Evolutionary conservation across 805 yeast species (phyloP).

Genomic region (Schwanniomyces yamadae): DNA sequence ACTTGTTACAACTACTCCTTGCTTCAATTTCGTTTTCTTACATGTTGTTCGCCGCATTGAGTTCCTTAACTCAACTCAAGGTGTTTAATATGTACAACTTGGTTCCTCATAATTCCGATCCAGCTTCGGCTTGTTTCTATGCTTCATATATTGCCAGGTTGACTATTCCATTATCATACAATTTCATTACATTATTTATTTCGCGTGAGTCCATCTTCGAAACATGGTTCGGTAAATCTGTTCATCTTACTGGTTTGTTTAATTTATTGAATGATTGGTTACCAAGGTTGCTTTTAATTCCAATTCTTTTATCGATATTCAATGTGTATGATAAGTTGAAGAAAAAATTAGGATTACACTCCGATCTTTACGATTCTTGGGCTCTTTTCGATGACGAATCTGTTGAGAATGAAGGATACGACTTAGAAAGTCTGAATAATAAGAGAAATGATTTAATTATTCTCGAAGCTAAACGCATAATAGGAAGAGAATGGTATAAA

Average conservation of each 20-base stretch:
- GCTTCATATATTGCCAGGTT: constrained; percentile 78
- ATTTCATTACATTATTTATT: constrained; percentile 66
- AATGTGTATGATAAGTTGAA: constrained; percentile 66
- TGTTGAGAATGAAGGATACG: constrained; percentile 12
- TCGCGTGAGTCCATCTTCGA: constrained; percentile 58
- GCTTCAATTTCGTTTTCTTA: constrained; percentile 50
- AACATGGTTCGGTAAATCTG: constrained; percentile 70
- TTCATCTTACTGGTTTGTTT: constrained; percentile 73
- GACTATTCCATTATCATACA: constrained; percentile 79
- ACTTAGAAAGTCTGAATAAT: constrained; percentile 15
- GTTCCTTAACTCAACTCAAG: constrained; percentile 63
- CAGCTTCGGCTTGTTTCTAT: constrained; percentile 72
- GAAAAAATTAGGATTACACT: constrained; percentile 33
- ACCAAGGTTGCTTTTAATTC: constrained; percentile 75
- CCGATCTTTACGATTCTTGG: constrained; percentile 39
- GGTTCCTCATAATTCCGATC: constrained; percentile 68
- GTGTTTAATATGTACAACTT: constrained; percentile 76
- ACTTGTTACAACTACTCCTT: constrained; percentile 34
- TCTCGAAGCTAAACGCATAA: constrained; percentile 43
- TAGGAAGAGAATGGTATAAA: constrained; percentile 31
- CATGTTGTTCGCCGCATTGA: constrained; percentile 68
- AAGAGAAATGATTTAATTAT: constrained; percentile 36
- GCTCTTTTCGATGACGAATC: constrained; percentile 36
- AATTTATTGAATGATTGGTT: constrained; percentile 67
- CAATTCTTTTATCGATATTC: constrained; percentile 61